Evolutionary conservation across 306 rosid species (phyloP).

Genomic region (Fragaria nilgerrensis): DNA sequence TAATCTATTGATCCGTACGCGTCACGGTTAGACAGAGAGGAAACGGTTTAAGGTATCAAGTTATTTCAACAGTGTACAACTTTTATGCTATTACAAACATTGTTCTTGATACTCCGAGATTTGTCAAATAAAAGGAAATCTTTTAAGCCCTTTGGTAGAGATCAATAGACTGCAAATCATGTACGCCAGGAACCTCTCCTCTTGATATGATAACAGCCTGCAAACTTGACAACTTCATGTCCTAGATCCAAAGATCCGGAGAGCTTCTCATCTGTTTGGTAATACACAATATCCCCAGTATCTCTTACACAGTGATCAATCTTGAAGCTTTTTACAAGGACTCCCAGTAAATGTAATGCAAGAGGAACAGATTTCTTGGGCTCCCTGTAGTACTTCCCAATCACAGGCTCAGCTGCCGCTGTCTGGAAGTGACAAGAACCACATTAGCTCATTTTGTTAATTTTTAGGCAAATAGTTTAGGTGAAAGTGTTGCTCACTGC

Average conservation of each 20-base stretch:
- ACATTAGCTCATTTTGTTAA: too few species aligned
- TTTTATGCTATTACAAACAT: not conserved
- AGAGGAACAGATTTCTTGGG: constrained; percentile 76
- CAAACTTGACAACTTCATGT: not conserved
- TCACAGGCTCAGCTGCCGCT: constrained; percentile 78
- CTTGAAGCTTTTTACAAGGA: constrained; percentile 62
- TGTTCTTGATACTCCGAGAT: not conserved
- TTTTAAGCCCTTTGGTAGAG: not conserved
- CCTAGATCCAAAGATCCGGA: constrained; percentile 18
- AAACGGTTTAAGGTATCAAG: not conserved
- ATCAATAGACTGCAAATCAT: not conserved
- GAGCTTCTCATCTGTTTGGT: constrained; percentile 64
- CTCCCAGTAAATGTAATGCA: constrained; percentile 73
- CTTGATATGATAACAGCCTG: not conserved
- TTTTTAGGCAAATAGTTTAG: not conserved
- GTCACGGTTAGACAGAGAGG: not conserved
- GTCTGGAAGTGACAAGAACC: constrained; percentile 46
- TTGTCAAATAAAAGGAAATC: not conserved
- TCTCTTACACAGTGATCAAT: constrained; percentile 80
- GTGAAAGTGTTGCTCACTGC: constrained; percentile 59
- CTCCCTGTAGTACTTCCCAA: constrained; percentile 74
- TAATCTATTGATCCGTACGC: constrained; percentile 29
- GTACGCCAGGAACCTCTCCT: not conserved
- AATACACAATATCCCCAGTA: constrained; percentile 80
- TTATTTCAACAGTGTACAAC: not conserved